phyloP scores from a whole-genome alignment of 129 eudicot genomes.

The Lonicera japonica region DNA sequence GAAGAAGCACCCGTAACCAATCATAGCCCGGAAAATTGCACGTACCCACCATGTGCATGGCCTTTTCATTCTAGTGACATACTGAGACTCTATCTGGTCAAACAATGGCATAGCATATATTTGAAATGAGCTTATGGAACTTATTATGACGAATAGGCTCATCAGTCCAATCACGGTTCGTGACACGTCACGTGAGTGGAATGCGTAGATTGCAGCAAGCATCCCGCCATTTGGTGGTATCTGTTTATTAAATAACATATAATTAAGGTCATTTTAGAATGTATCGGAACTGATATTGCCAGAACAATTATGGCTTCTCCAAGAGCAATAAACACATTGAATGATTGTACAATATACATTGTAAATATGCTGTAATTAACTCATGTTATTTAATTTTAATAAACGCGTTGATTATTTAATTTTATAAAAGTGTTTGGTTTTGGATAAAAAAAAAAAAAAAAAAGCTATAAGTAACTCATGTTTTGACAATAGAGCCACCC shows the following conservation, averaged over 20 bases:
- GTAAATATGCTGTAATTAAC: no score
- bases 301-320: not conserved
- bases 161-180: conserved; percentile 25
- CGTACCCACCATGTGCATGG: conserved; percentile 53
- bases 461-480: no score
- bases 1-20: conserved; percentile 45
- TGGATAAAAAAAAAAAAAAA: no score
- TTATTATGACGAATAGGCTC: conserved; percentile 36
- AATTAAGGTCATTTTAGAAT: not conserved
- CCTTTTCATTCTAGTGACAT: conserved; percentile 27
- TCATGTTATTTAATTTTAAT: no score
- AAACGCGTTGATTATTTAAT: no score
- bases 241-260: conserved; percentile 19
- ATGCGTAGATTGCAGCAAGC: conserved; percentile 34
- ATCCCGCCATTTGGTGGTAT: conserved; percentile 45
- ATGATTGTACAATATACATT: no score
- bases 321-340: no score
- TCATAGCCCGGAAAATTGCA: conserved; percentile 26
- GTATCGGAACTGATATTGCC: not conserved
- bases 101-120: conserved; percentile 51
- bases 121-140: conserved; percentile 46
- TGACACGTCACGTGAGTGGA: conserved; percentile 34
- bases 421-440: no score
- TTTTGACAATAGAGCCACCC: no score
- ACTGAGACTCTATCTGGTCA: conserved; percentile 42